Evolutionary conservation across 2,329 filamentous ascomycete species (phyloP), one percentile per base, ranked within the genome.

Genomic region (Delphinella strobiligena): DNA sequence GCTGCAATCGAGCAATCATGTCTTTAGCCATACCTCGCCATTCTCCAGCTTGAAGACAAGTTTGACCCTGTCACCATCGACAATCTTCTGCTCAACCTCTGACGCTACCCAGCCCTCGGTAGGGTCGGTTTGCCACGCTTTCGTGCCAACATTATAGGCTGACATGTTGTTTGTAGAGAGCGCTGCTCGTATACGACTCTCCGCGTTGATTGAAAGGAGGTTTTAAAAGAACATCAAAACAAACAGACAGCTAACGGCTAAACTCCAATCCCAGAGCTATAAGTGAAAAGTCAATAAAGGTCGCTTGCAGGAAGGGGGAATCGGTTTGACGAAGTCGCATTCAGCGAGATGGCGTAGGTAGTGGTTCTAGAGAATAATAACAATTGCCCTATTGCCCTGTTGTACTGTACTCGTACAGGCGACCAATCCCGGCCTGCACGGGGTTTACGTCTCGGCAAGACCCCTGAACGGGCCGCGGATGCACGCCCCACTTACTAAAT

Each of bases 91-190:
- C 60, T 82, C 72, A 53, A 98, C 82, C 72, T 96, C 88, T 34
- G 91, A 95, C 59, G 88, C 83, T 62, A 98, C 78, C 89, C 91
- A 98, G 67, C 91, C 91, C 66, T 98, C 89, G 46, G 84, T 84
- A 61, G 77, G 69, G 70, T 98, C 91, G 54, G 91, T 88, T 75
- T 96, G 91, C 91, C 91, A 98, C 60, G 88, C 91, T 75, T 86
- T 80, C 56, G 89, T 96, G 59, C 89, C 91, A 59, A 95, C 78
- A 72, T 96, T 88, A 69, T 93, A 96, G 66, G 93, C 83, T 69
- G 86, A 85, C 88, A 94, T 93, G 64, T 59, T 52, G 44, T 18
- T 18, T 18, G 17, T 12, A 22, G 31, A 9, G n/a, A n/a, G n/a
- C n/a, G n/a, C 9, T 30, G 9, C 9, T 9, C n/a, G 27, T 9